Base-by-base conservation (phyloP, 2,329 filamentous ascomycete species). In the Mycogone perniciosa region DNA sequence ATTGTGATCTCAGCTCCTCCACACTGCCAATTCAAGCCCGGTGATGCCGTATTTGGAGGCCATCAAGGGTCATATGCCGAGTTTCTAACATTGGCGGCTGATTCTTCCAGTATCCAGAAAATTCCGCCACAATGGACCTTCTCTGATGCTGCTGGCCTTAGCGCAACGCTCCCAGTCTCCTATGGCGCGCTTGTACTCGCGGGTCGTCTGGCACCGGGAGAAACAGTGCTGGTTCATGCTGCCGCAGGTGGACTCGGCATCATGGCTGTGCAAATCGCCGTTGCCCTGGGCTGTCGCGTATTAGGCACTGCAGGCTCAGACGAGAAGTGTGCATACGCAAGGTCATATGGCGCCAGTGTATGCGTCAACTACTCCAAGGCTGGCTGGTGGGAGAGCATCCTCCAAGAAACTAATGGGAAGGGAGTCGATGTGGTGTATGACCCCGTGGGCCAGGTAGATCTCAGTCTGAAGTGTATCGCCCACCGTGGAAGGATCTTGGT, bases 361-460 rank as follows among this genome's bases (percentile, higher is more conserved):
- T 69, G 67, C 46, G 64, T 81, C 31, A 61, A 75, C 57, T 73
- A 76, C 56, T 53, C 54, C 2, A 39, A 57, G 5, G 56, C 61
- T 4, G 52, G 64, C 0, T 84, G 80, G 81, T 75, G 74, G 59
- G 65, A 74, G n/a, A 58, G 67, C 10, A 74, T 84, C 2, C 64
- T 72, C n/a, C 61, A 64, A 2, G 54, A 74, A 20, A 82, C 77
- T 0, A 56, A 62, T 1, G 72, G 73, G 0, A 64, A 68, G 31
- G 80, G 80, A 0, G 79, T 78, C 2, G 73, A 84, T 64, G 70
- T 81, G 0, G 75, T 82, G 9, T 78, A 77, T 57, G 80, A 84
- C 64, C 72, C 74, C 6, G 78, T 82, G 8, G 80, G 80, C 1
- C 68, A 79, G 27, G 76, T 83, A 6, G 71, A 76, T 53, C 71